Percentiles rank a stretch among this genome's conserved stretches.
Evolutionary conservation across 352 stramenopile genomes (phyloP).

Genomic region (Blastocystis sp.): DNA sequence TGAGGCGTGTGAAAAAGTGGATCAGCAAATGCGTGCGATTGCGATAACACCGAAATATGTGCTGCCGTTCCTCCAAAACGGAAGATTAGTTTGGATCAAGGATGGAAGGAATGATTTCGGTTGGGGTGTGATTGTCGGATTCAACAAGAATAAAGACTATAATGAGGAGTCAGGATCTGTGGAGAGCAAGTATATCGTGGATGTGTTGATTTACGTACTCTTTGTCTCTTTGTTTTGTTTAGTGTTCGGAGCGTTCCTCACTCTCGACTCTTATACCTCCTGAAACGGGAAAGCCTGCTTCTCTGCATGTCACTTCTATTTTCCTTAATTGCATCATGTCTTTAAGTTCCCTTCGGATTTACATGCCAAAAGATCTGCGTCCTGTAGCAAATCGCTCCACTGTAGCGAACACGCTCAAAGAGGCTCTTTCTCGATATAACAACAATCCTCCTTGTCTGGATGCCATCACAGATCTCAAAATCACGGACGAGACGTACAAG

Average conservation of each 20-base stretch:
- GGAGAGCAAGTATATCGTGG: slow-evolving; percentile 27
- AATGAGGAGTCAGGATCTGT: background rate
- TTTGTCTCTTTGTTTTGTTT: background rate
- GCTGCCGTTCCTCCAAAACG: slow-evolving; percentile 85
- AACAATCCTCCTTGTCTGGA: slow-evolving; percentile 66
- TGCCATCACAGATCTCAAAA: slow-evolving; percentile 67
- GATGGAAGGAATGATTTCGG: slow-evolving; percentile 74
- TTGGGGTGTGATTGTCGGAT: slow-evolving; percentile 73
- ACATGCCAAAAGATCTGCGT: slow-evolving; percentile 70
- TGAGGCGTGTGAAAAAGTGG: slow-evolving; percentile 77
- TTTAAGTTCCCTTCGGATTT: slow-evolving; percentile 72
- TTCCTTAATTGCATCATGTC: slow-evolving; percentile 69
- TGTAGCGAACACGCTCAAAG: slow-evolving; percentile 69
- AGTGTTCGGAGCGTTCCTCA: slow-evolving; percentile 32
- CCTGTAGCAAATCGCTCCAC: slow-evolving; percentile 67
- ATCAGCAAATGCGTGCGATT: slow-evolving; percentile 83
- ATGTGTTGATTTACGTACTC: background rate
- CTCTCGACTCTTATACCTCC: slow-evolving; percentile 8
- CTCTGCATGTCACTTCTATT: slow-evolving; percentile 69
- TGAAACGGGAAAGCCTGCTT: slow-evolving; percentile 11
- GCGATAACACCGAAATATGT: slow-evolving; percentile 83
- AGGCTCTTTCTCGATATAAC: slow-evolving; percentile 72
- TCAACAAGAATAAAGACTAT: slow-evolving; percentile 65
- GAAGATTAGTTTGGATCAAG: slow-evolving; percentile 78
- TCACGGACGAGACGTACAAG: slow-evolving; percentile 81